Evolutionary conservation across 2,329 filamentous ascomycete genomes (phyloP), one percentile per base, ranked within the genome.

Genomic region (Pseudogymnoascus verrucosus): DNA sequence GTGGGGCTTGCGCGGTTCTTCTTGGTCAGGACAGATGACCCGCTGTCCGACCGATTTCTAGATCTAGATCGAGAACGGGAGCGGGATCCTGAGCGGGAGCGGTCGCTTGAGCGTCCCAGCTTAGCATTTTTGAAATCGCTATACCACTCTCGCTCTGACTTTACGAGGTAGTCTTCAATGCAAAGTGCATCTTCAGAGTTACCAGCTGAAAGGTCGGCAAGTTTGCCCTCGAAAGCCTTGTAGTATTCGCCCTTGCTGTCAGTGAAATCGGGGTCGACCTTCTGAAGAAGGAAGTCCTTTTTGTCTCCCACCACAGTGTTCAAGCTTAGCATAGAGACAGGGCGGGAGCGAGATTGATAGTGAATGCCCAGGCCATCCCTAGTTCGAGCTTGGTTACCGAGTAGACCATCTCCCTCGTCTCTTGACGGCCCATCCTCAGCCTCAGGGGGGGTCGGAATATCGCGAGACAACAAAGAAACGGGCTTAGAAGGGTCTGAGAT

Each of bases 111-210:
- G 12, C 60, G 37, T 37, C 82, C 83, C 64, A 87, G 79, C 71
- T 83, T 84, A 54, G 82, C 84, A 65, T 84, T 78, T 61, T 84
- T 78, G 71, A 85, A 82, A 34, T 79, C 76, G 79, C 77, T 69
- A 86, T 67, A 89, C 86, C 86, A 89, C 66, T 85, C 80, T 76
- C 87, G 88, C 73, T 89, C 85, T 23, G 83, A 85, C 70, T 84
- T 84, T 65, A 82, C 80, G 11, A 89, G 76, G 71, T 83, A 89
- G 42, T 85, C 80, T 68, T 89, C 86, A 64, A 89, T 87, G 69
- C 86, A 89, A 7, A 88, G 76, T 34, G 82, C 77, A 1, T 76
- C 79, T 65, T 84, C 80, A 0, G 84, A 87, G 65, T 82, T 86
- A 66, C 79, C 78, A 7, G 81, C 84, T 54, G 70, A 73, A 14